Conservation (phyloP, 108 stramenopile genomes). For the Hondaea fermentalgiana region DNA sequence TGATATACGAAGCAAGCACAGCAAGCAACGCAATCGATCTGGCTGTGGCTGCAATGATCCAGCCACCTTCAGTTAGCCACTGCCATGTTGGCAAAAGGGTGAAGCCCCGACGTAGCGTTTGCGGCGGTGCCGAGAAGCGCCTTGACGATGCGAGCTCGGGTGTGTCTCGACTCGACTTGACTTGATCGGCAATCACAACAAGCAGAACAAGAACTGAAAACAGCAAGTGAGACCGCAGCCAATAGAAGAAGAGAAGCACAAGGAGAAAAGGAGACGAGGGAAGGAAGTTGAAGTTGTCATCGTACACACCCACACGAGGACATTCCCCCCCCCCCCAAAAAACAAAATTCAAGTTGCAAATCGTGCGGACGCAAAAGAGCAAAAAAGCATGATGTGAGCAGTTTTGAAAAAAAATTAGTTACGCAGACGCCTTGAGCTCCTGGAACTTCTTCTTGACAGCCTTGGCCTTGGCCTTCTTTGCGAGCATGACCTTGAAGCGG, state of each 20-base stretch:
- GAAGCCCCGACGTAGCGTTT: too few relatives aligned
- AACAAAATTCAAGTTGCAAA: too few relatives aligned
- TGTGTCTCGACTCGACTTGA: neutral
- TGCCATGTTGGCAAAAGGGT: too few relatives aligned
- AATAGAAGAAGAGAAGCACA: neutral
- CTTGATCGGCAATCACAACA: neutral
- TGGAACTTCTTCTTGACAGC: constrained; percentile 78
- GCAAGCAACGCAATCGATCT: too few relatives aligned
- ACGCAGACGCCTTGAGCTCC: constrained; percentile 46
- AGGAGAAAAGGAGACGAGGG: neutral
- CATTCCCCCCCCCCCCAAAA: too few relatives aligned
- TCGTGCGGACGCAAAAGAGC: too few relatives aligned
- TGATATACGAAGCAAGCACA: too few relatives aligned
- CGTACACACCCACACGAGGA: too few relatives aligned
- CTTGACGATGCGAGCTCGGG: neutral
- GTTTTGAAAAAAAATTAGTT: neutral
- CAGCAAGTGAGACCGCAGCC: neutral
- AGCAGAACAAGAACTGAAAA: neutral
- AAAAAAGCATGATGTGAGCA: too few relatives aligned
- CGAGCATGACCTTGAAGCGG: constrained; percentile 96
- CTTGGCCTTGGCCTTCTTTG: constrained; percentile 78
- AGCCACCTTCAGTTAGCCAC: too few relatives aligned
- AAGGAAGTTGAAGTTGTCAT: neutral
- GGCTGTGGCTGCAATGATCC: too few relatives aligned
- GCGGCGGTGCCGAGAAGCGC: neutral